Percentiles rank a stretch among this genome's conserved stretches.
phyloP scores from a whole-genome alignment of 495 filamentous ascomycete genomes.

The Neurospora sp. region DNA sequence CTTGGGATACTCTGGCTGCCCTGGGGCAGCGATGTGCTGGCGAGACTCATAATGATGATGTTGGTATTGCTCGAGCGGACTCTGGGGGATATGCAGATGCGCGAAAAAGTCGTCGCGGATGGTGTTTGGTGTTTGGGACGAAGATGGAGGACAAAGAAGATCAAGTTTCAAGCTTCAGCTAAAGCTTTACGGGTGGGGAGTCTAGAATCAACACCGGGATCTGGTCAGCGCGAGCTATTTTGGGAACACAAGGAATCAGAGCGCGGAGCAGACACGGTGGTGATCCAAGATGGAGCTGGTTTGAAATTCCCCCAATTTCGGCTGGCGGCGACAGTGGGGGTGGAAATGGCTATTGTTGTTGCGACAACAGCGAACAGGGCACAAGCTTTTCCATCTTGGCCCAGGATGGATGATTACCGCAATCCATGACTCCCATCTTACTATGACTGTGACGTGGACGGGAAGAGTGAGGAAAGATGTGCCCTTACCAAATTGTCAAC shows the following conservation, averaged over 20 bases:
- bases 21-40: constrained; percentile 11
- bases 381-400: background rate
- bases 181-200: background rate
- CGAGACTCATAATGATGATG: constrained; percentile 16
- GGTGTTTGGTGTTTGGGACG: background rate
- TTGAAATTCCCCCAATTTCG: constrained; percentile 9
- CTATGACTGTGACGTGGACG: background rate
- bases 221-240: background rate
- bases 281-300: background rate
- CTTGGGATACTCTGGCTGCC: constrained; percentile 12
- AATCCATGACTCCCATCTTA: background rate
- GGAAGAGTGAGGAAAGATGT: background rate
- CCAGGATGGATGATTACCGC: background rate
- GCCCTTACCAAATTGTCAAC: background rate
- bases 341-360: constrained; percentile 4
- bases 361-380: background rate
- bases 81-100: background rate
- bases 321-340: constrained; percentile 14
- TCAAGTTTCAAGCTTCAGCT: background rate
- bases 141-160: background rate
- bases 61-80: background rate
- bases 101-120: background rate
- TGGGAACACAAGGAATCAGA: background rate
- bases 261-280: background rate
- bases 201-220: background rate